These are phyloP conservation scores for Fraxinus anomala DNA, from an alignment of 257 asterid genomes.

Conservation along the genomic window DNA sequence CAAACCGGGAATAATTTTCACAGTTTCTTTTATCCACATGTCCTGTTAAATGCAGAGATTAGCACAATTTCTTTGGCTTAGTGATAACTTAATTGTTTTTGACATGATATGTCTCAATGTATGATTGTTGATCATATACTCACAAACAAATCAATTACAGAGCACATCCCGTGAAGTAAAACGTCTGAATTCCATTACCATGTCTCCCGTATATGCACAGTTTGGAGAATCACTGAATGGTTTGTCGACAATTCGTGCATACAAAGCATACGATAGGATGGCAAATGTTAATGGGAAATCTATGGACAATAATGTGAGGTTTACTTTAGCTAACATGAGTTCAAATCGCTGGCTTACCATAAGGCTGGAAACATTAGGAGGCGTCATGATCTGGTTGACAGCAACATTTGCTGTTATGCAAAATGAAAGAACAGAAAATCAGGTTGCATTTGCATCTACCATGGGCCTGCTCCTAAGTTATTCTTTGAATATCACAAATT, in stretches of 20 bases:
- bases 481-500: conserved; percentile 66
- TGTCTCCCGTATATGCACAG: conserved; percentile 85
- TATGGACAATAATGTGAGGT: conserved; percentile 74
- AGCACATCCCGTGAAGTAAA: conserved; percentile 84
- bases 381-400: conserved; percentile 78
- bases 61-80: background rate
- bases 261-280: conserved; percentile 72
- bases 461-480: conserved; percentile 88
- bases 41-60: background rate
- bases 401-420: conserved; percentile 83
- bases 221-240: conserved; percentile 83
- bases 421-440: conserved; percentile 57
- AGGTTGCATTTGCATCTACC: conserved; percentile 74
- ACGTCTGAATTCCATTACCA: conserved; percentile 74
- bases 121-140: background rate
- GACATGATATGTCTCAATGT: background rate
- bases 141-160: conserved; percentile 42
- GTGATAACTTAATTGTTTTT: background rate
- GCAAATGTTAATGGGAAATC: conserved; percentile 60
- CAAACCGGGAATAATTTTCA: background rate
- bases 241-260: conserved; percentile 75
- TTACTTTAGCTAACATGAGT: conserved; percentile 63
- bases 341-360: conserved; percentile 82
- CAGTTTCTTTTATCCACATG: background rate
- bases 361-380: conserved; percentile 71